Evolutionary conservation across 495 filamentous ascomycete species (phyloP), one percentile per base, ranked within the genome.

Genomic region (Penicillium cataractarum): DNA sequence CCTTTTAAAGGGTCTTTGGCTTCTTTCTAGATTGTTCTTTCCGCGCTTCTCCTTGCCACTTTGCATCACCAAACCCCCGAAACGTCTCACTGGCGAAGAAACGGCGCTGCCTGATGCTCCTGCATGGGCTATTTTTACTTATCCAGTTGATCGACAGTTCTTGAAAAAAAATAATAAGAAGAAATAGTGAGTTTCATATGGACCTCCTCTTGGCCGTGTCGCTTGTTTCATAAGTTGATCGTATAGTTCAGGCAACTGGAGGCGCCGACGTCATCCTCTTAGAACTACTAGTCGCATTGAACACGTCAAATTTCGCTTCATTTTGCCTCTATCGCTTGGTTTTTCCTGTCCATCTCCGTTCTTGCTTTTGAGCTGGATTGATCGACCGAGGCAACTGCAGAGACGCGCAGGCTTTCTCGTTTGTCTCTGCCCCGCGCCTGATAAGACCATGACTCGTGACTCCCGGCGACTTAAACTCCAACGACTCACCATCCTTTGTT

Each of bases 401-500:
- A 26, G 26, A 44, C 1, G 5, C 24, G 26, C n/a, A 44, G 22
- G 22, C 15, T 15, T 4, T 22, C 42, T 24, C 27, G n/a, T 24
- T 33, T 26, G 44, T n/a, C 26, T 27, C 29, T 33, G 27, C 48
- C 31, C 60, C 61, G 49, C 65, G 46, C 50, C 61, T 57, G 65
- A 67, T 67, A 67, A 67, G 65, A 33, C 59, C 54, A 62, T 62
- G 65, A 67, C 65, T 57, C 61, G 65, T 67, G 65, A 67, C 65
- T 63, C 60, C 21, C 57, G 56, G 37, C 56, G 55, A 57, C 26
- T 60, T 64, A 53, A 33, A 37, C 33, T 50, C 46, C 15, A 50
- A 4, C 56, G 15, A 44, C 9, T 26, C 57, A 17, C 42, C n/a
- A 26, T 31, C 31, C 31, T 40, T 42, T 42, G 17, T 29, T 15